These are phyloP conservation scores for Ganoderma lucidum DNA, from an alignment of 1,284 basidiomycete genomes.

Conservation along the genomic window DNA sequence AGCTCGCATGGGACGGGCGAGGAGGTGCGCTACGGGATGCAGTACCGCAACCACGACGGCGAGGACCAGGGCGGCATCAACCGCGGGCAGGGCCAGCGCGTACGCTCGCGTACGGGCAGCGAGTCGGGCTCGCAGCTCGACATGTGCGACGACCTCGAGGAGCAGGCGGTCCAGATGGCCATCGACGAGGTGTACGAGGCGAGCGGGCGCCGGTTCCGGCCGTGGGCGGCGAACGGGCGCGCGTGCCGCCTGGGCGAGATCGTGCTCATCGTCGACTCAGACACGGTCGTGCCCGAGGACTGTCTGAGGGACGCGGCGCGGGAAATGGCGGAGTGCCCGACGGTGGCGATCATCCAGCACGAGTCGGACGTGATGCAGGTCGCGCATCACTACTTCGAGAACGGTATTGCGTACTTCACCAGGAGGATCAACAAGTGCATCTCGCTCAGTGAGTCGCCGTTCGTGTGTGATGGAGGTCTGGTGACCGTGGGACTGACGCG, in stretches of 20 bases:
- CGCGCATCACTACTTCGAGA: constrained; percentile 65
- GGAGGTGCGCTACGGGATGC: constrained; percentile 43
- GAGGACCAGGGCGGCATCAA: constrained; percentile 41
- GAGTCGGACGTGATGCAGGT: constrained; percentile 62
- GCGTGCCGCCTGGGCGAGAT: constrained; percentile 52
- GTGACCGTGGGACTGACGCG: background rate
- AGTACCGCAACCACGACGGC: constrained; percentile 46
- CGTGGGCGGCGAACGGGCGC: constrained; percentile 52
- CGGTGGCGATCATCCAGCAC: constrained; percentile 62
- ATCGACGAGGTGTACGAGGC: constrained; percentile 52
- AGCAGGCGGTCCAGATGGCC: constrained; percentile 49
- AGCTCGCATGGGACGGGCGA: constrained; percentile 30
- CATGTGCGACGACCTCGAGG: constrained; percentile 46
- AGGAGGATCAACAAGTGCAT: constrained; percentile 54
- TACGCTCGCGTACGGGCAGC: constrained; percentile 11
- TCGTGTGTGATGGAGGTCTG: background rate
- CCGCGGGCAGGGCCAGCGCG: constrained; percentile 31
- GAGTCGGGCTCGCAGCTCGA: constrained; percentile 25
- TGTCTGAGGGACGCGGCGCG: constrained; percentile 64
- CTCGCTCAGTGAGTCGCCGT: constrained; percentile 42
- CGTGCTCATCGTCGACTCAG: constrained; percentile 59
- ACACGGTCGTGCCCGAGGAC: constrained; percentile 66
- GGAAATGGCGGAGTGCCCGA: constrained; percentile 60
- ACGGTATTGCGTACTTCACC: constrained; percentile 66
- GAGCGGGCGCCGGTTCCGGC: constrained; percentile 45